phyloP scores from a whole-genome alignment of 1,284 basidiomycete genomes.

The Cryptococcus deneoformans region DNA sequence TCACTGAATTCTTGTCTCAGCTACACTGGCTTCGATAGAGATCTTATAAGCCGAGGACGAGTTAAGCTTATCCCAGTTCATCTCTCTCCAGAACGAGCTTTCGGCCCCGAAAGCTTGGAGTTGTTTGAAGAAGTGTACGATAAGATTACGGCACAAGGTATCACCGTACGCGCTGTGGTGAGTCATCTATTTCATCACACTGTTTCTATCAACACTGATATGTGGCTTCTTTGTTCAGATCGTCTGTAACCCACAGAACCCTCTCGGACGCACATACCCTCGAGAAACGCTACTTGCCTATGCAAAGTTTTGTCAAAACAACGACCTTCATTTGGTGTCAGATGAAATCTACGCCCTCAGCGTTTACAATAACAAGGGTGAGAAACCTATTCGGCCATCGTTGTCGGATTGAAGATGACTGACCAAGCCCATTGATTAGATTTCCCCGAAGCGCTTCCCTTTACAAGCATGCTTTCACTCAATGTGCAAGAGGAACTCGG shows the following conservation, averaged over 20 bases:
- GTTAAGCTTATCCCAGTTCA: constrained; percentile 39
- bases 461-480: constrained; percentile 49
- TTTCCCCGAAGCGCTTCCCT: constrained; percentile 36
- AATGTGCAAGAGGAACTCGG: constrained; percentile 48
- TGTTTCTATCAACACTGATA: not conserved
- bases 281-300: constrained; percentile 50
- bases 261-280: constrained; percentile 47
- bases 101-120: constrained; percentile 24
- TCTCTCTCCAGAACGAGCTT: constrained; percentile 30
- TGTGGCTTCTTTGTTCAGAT: constrained; percentile 22
- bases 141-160: constrained; percentile 24
- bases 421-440: constrained; percentile 11
- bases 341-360: constrained; percentile 53
- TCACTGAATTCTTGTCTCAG: constrained; percentile 12
- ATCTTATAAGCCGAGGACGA: constrained; percentile 36
- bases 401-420: not conserved
- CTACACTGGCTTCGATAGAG: constrained; percentile 47
- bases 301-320: constrained; percentile 49
- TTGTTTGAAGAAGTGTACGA: constrained; percentile 32
- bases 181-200: constrained; percentile 5
- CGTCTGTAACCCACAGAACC: constrained; percentile 52
- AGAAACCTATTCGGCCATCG: constrained; percentile 4
- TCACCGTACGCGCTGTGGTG: constrained; percentile 36
- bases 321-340: constrained; percentile 50
- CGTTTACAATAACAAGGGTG: constrained; percentile 39